Evolutionary conservation across 768 basidiomycete genomes (phyloP).

Genomic region (Amanita fuliginea): DNA sequence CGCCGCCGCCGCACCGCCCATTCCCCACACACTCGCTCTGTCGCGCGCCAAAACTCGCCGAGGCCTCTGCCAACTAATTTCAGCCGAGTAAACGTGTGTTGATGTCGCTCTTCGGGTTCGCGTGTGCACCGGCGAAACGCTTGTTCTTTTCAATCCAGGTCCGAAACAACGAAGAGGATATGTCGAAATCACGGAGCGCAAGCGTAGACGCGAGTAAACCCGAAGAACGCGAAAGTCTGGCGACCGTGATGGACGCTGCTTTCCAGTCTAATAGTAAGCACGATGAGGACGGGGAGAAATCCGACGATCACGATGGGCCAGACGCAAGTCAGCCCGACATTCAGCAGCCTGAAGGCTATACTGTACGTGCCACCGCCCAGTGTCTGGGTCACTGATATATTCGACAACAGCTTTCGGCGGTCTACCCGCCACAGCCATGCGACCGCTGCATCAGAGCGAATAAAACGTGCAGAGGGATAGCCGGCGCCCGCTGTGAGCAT

Average conservation of each 20-base stretch:
- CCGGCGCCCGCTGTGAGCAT: slow-evolving; percentile 33
- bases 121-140: slow-evolving; percentile 13
- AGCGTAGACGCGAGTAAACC: slow-evolving; percentile 24
- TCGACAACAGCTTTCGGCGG: slow-evolving; percentile 12
- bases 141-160: slow-evolving; percentile 12
- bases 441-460: slow-evolving; percentile 33
- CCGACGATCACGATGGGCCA: slow-evolving; percentile 18
- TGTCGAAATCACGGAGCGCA: slow-evolving; percentile 25
- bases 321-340: slow-evolving; percentile 16
- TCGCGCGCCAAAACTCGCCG: slow-evolving; percentile 1
- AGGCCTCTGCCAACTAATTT: slow-evolving; percentile 5
- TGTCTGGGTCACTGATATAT: neutral
- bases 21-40: neutral
- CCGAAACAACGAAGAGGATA: slow-evolving; percentile 9
- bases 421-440: slow-evolving; percentile 29
- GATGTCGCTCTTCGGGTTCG: slow-evolving; percentile 14
- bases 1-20: neutral
- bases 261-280: slow-evolving; percentile 17
- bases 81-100: slow-evolving; percentile 14
- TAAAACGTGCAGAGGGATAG: slow-evolving; percentile 29
- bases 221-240: slow-evolving; percentile 18
- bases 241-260: slow-evolving; percentile 20
- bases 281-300: slow-evolving; percentile 17
- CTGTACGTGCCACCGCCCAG: slow-evolving; percentile 9
- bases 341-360: slow-evolving; percentile 16